phyloP scores from a whole-genome alignment of 345 rosid genomes.

The Mallotus nudiflorus region DNA sequence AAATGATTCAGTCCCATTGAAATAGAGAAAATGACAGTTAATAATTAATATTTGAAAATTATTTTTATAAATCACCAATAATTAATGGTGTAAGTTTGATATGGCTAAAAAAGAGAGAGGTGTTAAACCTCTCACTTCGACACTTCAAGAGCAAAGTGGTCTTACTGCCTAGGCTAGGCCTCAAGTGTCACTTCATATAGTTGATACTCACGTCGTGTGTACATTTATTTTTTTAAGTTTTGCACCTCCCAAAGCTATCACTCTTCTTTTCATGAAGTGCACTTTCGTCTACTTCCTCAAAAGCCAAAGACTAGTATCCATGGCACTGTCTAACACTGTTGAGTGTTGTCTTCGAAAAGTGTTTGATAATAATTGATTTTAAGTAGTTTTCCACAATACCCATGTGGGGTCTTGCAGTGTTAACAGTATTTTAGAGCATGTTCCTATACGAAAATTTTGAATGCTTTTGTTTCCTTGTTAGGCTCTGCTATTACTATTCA shows the following conservation, averaged over 20 bases:
- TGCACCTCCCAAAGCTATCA: constrained; percentile 1
- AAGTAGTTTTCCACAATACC: not conserved
- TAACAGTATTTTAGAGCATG: constrained; percentile 13
- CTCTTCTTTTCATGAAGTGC: constrained; percentile 22
- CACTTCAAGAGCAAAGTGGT: no score
- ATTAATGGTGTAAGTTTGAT: no score
- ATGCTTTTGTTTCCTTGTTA: constrained; percentile 22
- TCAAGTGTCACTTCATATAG: no score
- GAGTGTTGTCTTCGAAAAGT: not conserved
- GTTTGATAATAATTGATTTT: not conserved
- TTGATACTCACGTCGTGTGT: no score
- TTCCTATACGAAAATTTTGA: constrained; percentile 18
- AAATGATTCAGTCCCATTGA: no score
- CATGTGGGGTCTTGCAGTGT: constrained; percentile 15
- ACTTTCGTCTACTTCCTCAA: constrained; percentile 16
- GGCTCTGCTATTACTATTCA: constrained; percentile 29
- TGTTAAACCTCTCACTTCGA: no score
- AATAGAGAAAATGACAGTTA: no score
- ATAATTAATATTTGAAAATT: no score
- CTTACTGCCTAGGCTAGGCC: no score
- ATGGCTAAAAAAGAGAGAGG: no score
- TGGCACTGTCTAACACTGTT: not conserved
- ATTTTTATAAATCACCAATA: no score
- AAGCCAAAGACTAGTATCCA: not conserved
- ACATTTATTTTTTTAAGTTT: no score